A percentile compares a stretch with the other conserved stretches of the same genome.
phyloP scores from a whole-genome alignment of 371 early-diverging fungal species.

The Haplosporangium sp. region DNA sequence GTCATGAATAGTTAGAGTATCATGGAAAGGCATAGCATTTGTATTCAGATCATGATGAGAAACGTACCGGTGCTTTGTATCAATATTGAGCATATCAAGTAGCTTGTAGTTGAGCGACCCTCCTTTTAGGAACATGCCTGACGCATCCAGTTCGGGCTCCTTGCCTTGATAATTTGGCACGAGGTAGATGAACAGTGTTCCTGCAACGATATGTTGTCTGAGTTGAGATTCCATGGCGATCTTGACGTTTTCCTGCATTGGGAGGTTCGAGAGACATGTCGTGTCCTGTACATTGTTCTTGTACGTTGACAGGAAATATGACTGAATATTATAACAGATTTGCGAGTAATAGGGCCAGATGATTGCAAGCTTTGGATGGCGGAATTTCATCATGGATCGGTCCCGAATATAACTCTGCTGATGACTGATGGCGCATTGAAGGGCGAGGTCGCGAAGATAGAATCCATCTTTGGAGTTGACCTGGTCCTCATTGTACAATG shows the following conservation, averaged over 20 bases:
- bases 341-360: conserved; percentile 71
- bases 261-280: conserved; percentile 65
- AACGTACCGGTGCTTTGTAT: conserved; percentile 72
- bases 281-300: conserved; percentile 56
- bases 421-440: conserved; percentile 79
- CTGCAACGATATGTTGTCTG: conserved; percentile 76
- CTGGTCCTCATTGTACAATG: conserved; percentile 81
- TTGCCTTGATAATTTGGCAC: conserved; percentile 69
- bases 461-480: conserved; percentile 79
- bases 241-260: conserved; percentile 74
- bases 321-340: conserved; percentile 65
- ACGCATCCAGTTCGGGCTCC: conserved; percentile 63
- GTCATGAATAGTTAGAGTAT: background rate
- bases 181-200: conserved; percentile 80
- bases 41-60: background rate
- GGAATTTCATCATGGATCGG: conserved; percentile 74
- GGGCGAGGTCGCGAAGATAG: conserved; percentile 78
- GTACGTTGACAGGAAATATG: conserved; percentile 64
- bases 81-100: conserved; percentile 77
- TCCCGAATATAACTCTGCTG: conserved; percentile 76
- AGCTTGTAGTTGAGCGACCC: conserved; percentile 73
- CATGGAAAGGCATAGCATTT: no score
- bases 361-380: conserved; percentile 76
- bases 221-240: conserved; percentile 79
- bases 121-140: conserved; percentile 78